Evolutionary conservation across 257 asterid species (phyloP).

Genomic region (Verbena officinalis): DNA sequence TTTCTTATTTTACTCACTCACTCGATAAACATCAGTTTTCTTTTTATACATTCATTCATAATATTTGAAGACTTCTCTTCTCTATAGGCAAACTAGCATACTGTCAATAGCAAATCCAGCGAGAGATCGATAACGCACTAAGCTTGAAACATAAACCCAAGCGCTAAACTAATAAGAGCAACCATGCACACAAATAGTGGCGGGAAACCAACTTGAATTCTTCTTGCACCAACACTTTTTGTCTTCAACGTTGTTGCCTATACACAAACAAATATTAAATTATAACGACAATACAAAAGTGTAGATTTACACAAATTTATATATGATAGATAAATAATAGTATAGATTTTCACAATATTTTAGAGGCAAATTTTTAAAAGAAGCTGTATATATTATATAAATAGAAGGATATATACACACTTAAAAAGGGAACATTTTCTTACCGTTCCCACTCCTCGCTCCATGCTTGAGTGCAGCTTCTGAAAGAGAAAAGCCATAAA

Average conservation of each 20-base stretch:
- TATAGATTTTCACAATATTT: too few species aligned
- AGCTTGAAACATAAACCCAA: slow-evolving; percentile 48
- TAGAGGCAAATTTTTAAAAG: too few species aligned
- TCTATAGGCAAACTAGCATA: slow-evolving; percentile 37
- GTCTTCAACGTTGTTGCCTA: slow-evolving; percentile 55
- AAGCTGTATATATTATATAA: too few species aligned
- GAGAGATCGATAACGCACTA: slow-evolving; percentile 32
- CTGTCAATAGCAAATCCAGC: slow-evolving; percentile 27
- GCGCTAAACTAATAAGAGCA: slow-evolving; percentile 56
- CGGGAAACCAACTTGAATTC: slow-evolving; percentile 67
- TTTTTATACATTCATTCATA: slow-evolving; percentile 36
- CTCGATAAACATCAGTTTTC: slow-evolving; percentile 31
- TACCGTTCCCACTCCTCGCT: too few species aligned
- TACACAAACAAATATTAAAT: background rate
- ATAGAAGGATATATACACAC: too few species aligned
- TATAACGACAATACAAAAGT: too few species aligned
- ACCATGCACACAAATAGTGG: slow-evolving; percentile 73
- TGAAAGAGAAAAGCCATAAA: background rate
- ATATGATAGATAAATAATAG: too few species aligned
- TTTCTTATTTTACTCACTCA: slow-evolving; percentile 23
- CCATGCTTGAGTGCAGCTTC: background rate
- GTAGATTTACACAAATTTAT: too few species aligned
- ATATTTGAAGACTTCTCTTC: slow-evolving; percentile 12
- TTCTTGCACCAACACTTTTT: slow-evolving; percentile 39
- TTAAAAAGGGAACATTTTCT: too few species aligned